Evolutionary conservation across 345 rosid genomes (phyloP).

Genomic region (Citrus reticulata): DNA sequence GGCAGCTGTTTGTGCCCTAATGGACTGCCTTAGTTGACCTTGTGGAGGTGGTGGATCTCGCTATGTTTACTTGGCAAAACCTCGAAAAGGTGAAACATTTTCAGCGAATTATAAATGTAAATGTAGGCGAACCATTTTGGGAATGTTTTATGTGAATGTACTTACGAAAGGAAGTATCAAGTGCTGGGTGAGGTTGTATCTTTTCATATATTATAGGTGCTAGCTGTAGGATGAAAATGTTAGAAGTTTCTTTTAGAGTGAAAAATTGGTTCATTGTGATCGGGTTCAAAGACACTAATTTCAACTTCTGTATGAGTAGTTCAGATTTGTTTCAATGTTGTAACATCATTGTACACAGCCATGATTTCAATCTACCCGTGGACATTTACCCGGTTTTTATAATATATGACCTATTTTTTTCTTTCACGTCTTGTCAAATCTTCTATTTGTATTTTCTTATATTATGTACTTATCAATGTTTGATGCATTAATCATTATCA

Average conservation of each 20-base stretch:
- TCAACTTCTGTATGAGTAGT: neutral
- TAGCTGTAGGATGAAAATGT: neutral
- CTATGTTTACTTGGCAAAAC: slow-evolving; percentile 3
- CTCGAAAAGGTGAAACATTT: slow-evolving; percentile 6
- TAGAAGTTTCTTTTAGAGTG: neutral
- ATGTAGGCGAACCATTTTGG: slow-evolving; percentile 1
- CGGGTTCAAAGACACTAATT: neutral
- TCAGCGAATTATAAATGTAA: neutral
- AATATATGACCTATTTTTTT: neutral
- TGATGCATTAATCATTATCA: too few relatives aligned
- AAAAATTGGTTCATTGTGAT: neutral
- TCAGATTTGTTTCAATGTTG: slow-evolving; percentile 3
- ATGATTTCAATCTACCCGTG: neutral
- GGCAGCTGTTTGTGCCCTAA: neutral
- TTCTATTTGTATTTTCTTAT: neutral
- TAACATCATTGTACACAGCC: neutral
- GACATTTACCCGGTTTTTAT: neutral
- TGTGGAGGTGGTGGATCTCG: neutral
- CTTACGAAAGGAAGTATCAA: neutral
- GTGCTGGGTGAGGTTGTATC: neutral
- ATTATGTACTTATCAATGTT: neutral
- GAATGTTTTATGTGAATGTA: neutral
- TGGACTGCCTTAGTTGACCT: slow-evolving; percentile 1
- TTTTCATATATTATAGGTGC: neutral
- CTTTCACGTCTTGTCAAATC: neutral